A percentile compares a stretch with the other conserved stretches of the same genome.
These are phyloP conservation scores for Leccinum subgranulosum DNA, from an alignment of 768 basidiomycete species.

Conservation along the genomic window DNA sequence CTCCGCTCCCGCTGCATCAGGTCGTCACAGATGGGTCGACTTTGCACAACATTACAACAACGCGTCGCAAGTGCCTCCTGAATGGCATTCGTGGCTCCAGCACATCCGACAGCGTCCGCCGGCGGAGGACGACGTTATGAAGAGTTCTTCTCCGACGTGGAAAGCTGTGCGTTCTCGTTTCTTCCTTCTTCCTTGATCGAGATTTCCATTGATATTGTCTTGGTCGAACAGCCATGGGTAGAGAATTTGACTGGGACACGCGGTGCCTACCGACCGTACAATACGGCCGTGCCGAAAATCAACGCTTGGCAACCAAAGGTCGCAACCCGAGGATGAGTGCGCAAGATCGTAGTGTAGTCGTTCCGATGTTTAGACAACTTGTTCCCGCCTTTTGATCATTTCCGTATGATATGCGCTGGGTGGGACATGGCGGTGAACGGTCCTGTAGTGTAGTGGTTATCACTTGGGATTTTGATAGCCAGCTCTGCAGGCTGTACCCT, in stretches of 20 bases:
- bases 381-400: not conserved
- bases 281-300: slow-evolving; percentile 81
- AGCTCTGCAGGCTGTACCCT: not conserved
- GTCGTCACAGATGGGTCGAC: slow-evolving; percentile 97
- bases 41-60: slow-evolving; percentile 88
- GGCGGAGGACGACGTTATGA: slow-evolving; percentile 66
- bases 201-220: not conserved
- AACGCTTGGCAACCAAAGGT: slow-evolving; percentile 81
- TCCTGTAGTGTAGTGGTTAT: slow-evolving; percentile 29
- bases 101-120: slow-evolving; percentile 89
- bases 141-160: slow-evolving; percentile 73
- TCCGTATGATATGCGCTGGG: not conserved
- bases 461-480: slow-evolving; percentile 24
- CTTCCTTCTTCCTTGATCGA: not conserved
- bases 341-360: not conserved
- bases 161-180: slow-evolving; percentile 58
- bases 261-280: slow-evolving; percentile 87
- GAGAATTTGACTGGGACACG: slow-evolving; percentile 94
- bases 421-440: not conserved
- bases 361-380: not conserved
- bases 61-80: slow-evolving; percentile 90
- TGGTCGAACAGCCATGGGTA: slow-evolving; percentile 57
- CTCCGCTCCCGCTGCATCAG: slow-evolving; percentile 35
- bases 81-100: slow-evolving; percentile 95
- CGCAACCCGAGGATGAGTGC: slow-evolving; percentile 39